Conservation (phyloP, 2,329 filamentous ascomycete species). For the Aspergillus awamori region DNA sequence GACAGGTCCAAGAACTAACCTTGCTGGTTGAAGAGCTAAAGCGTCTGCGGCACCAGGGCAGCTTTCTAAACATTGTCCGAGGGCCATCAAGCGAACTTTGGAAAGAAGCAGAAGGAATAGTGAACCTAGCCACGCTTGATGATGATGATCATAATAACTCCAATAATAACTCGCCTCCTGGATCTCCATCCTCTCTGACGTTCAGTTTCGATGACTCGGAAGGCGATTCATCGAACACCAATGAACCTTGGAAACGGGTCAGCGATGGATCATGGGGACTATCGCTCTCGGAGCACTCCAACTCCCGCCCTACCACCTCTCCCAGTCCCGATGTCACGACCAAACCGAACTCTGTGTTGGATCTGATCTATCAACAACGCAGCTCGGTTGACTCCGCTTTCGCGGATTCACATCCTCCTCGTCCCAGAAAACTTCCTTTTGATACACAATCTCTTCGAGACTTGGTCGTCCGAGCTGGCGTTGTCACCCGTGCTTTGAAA, state of each 20-base stretch:
- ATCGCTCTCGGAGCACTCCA: slow-evolving; percentile 30
- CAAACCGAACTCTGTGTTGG: slow-evolving; percentile 64
- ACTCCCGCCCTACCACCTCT: slow-evolving; percentile 33
- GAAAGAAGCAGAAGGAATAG: slow-evolving; percentile 68
- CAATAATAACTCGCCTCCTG: slow-evolving; percentile 51
- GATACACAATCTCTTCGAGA: slow-evolving; percentile 66
- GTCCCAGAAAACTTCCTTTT: slow-evolving; percentile 62
- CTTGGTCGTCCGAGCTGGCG: slow-evolving; percentile 57
- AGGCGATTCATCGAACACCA: slow-evolving; percentile 47
- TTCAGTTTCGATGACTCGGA: slow-evolving; percentile 63
- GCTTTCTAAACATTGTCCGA: slow-evolving; percentile 55
- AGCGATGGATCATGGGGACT: slow-evolving; percentile 37
- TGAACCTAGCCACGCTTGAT: slow-evolving; percentile 67
- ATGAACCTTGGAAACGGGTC: slow-evolving; percentile 33
- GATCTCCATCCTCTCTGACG: slow-evolving; percentile 59
- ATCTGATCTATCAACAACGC: slow-evolving; percentile 59
- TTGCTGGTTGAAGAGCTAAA: slow-evolving; percentile 67
- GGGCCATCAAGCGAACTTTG: slow-evolving; percentile 59
- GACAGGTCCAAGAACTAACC: slow-evolving; percentile 65
- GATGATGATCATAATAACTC: slow-evolving; percentile 58
- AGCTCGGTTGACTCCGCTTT: slow-evolving; percentile 34
- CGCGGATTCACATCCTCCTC: slow-evolving; percentile 28
- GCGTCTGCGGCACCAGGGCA: slow-evolving; percentile 60
- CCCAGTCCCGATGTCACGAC: slow-evolving; percentile 53
- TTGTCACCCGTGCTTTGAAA: slow-evolving; percentile 53